Base-by-base conservation (phyloP, 345 rosid genomes). In the Lagerstroemia speciosa region DNA sequence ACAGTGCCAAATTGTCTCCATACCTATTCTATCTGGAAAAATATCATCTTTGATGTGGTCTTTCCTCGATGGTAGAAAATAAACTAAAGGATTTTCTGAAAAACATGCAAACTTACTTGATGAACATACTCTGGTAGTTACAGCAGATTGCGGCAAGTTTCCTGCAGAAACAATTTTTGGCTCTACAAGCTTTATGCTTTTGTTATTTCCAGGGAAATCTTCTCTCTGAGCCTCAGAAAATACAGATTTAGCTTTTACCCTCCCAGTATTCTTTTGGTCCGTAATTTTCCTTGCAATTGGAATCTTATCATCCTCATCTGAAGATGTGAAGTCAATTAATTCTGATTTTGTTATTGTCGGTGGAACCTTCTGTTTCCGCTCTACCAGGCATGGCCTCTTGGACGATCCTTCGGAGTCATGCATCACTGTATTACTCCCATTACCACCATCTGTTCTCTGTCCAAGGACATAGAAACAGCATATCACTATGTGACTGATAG, bases 331-430 rank as follows among this genome's bases (percentile, higher is more conserved):
- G 30, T n/a, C 29, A 37, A 34, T 17, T 20, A 26, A 37, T 40
- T 64, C 46, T 63, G 73, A 72, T 67, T 74, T 72, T 43, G 81
- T 76, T 19, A 5, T 19, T 11, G 24, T n/a, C 8, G 61, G 9
- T 55, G 30, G 8, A 71, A 48, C 73, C 60, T 71, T 65, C 67
- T 58, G 75, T 63, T 71, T 70, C 63, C 17, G 70, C 68, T 24
- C 69, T 73, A 68, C 74, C 67, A 68, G 36, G 53, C 68, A 17
- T 24, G 43, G 57, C 53, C 63, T 79, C 76, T 77, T 80, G 41
- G 75, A 57, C 36, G 79, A 74, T 72, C 78, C 71, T 62, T 71
- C 71, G 69, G 33, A 45, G 22, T 31, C 72, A 67, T 45, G 69
- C 43, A 62, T 38, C 50, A 34, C 64, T 53, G 31, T 30, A 46